Percentiles rank a stretch among this genome's conserved stretches.
Evolutionary conservation across 1,284 basidiomycete species (phyloP).

Genomic region (Marasmius tenuissimus): DNA sequence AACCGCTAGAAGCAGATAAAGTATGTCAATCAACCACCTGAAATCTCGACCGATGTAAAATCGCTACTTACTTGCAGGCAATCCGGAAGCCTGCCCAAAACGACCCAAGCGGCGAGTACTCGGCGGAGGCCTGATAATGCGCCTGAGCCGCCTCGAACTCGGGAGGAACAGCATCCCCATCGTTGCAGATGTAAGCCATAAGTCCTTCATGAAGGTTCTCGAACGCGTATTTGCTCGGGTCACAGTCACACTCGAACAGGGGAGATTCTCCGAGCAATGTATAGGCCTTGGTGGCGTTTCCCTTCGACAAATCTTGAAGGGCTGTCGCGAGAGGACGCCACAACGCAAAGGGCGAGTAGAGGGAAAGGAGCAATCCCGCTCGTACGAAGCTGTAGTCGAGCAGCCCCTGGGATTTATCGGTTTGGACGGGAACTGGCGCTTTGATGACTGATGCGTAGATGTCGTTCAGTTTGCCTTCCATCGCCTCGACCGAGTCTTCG

Average conservation of each 20-base stretch:
- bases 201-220: too few relatives aligned
- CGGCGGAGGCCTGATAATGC: too few relatives aligned
- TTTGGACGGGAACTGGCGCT: conserved; percentile 21
- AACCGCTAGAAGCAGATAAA: too few relatives aligned
- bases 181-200: too few relatives aligned
- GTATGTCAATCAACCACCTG: too few relatives aligned
- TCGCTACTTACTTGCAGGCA: too few relatives aligned
- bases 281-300: background rate
- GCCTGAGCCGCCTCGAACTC: too few relatives aligned
- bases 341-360: background rate
- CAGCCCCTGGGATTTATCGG: conserved; percentile 16
- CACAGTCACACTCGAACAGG: background rate
- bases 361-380: background rate
- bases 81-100: too few relatives aligned
- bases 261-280: background rate
- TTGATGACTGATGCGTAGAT: conserved; percentile 17
- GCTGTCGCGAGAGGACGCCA: background rate
- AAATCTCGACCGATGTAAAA: too few relatives aligned
- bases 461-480: conserved; percentile 21
- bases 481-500: conserved; percentile 21
- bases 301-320: background rate
- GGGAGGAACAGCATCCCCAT: too few relatives aligned
- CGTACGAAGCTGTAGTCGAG: conserved; percentile 10
- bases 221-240: too few relatives aligned
- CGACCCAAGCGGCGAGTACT: too few relatives aligned